phyloP scores from a whole-genome alignment of 257 asterid genomes.

The Cynanchum wilfordii region DNA sequence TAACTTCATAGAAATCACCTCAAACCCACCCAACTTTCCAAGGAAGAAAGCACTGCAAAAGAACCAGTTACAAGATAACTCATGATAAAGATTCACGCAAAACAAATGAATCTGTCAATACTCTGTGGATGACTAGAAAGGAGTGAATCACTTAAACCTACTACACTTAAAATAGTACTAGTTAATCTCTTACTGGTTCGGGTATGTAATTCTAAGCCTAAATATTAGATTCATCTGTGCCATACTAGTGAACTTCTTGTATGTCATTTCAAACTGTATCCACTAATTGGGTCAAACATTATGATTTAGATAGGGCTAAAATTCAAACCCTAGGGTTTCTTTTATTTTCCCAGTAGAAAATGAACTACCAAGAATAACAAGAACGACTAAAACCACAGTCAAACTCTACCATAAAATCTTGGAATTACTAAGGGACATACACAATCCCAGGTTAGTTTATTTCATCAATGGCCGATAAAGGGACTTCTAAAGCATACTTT shows the following conservation, averaged over 20 bases:
- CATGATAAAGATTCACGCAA: neutral
- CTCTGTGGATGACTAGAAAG: neutral
- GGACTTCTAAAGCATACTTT: neutral
- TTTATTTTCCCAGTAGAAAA: neutral
- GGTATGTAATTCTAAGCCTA: neutral
- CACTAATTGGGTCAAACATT: neutral
- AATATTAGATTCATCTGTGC: neutral
- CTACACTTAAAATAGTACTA: neutral
- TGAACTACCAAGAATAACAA: neutral
- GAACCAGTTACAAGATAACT: neutral
- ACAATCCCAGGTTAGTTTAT: neutral
- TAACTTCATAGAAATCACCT: neutral
- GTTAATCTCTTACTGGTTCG: neutral
- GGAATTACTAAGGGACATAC: neutral
- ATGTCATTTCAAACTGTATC: neutral
- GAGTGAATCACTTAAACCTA: neutral
- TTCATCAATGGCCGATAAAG: neutral
- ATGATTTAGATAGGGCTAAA: neutral
- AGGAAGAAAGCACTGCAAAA: neutral
- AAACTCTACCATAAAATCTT: neutral
- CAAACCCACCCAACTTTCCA: neutral
- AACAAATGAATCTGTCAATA: neutral
- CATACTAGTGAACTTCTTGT: neutral
- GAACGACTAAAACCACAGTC: neutral
- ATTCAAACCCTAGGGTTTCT: neutral